Base-by-base conservation (phyloP, 2,329 filamentous ascomycete genomes). In the Chaetomiaceae sp. region DNA sequence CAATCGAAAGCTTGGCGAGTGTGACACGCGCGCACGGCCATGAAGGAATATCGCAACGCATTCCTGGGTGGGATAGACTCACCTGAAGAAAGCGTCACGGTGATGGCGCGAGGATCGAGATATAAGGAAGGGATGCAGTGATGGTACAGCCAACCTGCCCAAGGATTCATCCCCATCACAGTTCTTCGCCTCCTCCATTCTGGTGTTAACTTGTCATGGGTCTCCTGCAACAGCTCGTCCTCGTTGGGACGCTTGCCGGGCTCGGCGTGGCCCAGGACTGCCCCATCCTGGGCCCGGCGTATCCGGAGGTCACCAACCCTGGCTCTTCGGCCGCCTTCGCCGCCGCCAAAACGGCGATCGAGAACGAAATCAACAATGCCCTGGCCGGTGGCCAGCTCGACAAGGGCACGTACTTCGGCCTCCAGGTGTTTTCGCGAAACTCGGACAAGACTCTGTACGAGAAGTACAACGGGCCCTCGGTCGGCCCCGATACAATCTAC, bases 401-500 rank as follows among this genome's bases (percentile, higher is more conserved):
- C 50, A 51, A 53, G 5, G 25, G 17, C 3, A 53, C 47, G n/a
- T 23, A 44, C 16, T 59, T 57, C 8, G 46, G 50, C 0, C 16
- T 56, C 7, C 53, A 57, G 16, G 55, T 60, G 30, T 60, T 55
- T 48, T 56, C 56, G 3, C 40, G 49, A 1, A 44, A 52, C 37
- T 43, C 45, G 16, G 45, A 59, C 35, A 41, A 58, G 14, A 31
- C 53, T 21, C 16, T 63, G 44, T 58, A 51, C 34, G 37, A 44
- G 27, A 58, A 41, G 23, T 53, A 62, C 47, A 52, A 60, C 16
- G 62, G 63, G 4, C 51, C 56, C 14, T 34, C 48, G 27, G 62
- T 71, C 17, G 54, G 63, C 33, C 35, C 52, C 2, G 58, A 73
- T 34, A 71, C 62, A 1, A 55, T 70, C 20, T 77, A 67, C 56